phyloP scores from a whole-genome alignment of 2,329 filamentous ascomycete genomes.

The Botrytis paeoniae region DNA sequence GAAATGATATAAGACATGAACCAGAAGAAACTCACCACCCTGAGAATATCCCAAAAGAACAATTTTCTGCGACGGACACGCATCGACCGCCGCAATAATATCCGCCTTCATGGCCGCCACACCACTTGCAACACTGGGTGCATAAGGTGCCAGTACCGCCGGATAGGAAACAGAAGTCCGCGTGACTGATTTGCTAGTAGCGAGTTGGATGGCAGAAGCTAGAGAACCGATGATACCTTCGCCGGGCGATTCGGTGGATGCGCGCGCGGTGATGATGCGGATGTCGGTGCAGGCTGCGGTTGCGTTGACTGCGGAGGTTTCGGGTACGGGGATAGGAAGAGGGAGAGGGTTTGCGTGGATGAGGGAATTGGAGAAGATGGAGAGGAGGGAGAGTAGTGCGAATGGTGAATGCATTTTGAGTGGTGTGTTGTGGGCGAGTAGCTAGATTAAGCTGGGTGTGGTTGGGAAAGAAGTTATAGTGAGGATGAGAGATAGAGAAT shows the following conservation, averaged over 20 bases:
- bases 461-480: background rate
- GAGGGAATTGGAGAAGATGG: background rate
- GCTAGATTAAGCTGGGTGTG: background rate
- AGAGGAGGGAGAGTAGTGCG: background rate
- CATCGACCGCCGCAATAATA: background rate
- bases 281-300: background rate
- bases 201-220: background rate
- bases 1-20: background rate
- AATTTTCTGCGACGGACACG: slow-evolving; percentile 4
- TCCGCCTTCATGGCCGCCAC: slow-evolving; percentile 7
- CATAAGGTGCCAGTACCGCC: background rate
- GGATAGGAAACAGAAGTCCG: background rate
- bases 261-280: slow-evolving; percentile 6
- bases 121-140: slow-evolving; percentile 6
- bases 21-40: background rate
- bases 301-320: background rate
- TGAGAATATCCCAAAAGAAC: slow-evolving; percentile 6
- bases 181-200: background rate
- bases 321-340: background rate
- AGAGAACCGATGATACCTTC: background rate
- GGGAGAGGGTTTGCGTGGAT: background rate
- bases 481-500: background rate
- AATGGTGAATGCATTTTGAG: background rate
- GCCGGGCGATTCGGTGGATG: background rate
- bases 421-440: background rate